Base-by-base conservation (phyloP, 192 early-diverging fungal genomes). In the Spizellomyces punctatus region DNA sequence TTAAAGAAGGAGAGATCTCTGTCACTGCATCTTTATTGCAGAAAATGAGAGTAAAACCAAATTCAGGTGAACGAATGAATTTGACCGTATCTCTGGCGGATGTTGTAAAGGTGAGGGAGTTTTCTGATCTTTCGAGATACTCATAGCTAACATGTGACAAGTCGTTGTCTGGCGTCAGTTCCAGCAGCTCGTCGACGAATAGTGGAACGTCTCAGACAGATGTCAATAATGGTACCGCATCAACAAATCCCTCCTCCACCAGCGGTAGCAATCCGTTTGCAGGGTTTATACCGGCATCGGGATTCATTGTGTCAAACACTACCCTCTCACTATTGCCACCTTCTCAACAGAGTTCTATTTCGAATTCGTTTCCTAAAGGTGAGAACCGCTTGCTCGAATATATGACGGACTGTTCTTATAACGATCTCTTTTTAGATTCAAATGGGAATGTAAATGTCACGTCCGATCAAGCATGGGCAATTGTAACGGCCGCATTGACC, bases 11-110 rank as follows among this genome's bases (percentile, higher is more conserved):
- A 10, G 73, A 78, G 69, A 67, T 74, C 6, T 74, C 69, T 5
- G 52, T 75, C 17, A 63, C 72, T 44, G 58, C 71, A 4, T 60
- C 72, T 8, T 44, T 78, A 10, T 47, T 74, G 8, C 50, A 49
- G 42, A 55, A 62, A n/a, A 58, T 67, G 27, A 67, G 74, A n/a
- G 48, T 78, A 8, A 21, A 69, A 57, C 76, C 76, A 19, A 74
- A 78, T 46, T 21, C 64, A n/a, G 72, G 72, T 3, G 42, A 65
- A 36, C 17, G 44, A 9, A 6, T 73, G 17, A 66, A 46, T 14
- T 17, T 73, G 10, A 66, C 72, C 6, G 44, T 73, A n/a, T 66
- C 72, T 12, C 55, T 73, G 9, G 36, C 50, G 16, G 55, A 66
- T 7, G 68, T 60, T 12, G 22, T 70, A 61, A 6, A 70, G 68